Evolutionary conservation across 1,284 basidiomycete species (phyloP), one percentile per base, ranked within the genome.

Genomic region (Thecaphora thlaspeos): DNA sequence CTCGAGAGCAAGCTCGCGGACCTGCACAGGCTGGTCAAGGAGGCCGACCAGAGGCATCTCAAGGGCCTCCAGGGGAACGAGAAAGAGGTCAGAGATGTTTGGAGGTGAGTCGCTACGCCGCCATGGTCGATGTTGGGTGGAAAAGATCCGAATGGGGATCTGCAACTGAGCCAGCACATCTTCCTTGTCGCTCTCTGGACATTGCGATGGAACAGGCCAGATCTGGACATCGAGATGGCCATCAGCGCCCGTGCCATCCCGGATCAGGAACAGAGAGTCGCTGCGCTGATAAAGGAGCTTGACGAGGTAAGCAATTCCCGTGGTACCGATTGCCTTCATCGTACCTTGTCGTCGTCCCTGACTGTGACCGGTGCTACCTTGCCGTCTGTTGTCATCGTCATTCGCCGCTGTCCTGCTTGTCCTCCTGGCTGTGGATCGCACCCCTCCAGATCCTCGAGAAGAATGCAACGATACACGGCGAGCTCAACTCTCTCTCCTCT

Each of bases 181-280:
- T n/a, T n/a, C n/a, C n/a, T n/a, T n/a, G n/a, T n/a, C n/a, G n/a
- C n/a, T n/a, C n/a, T n/a, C n/a, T n/a, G n/a, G n/a, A n/a, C n/a
- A n/a, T n/a, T n/a, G n/a, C 8, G 28, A 30, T 30, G 22, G 34
- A n/a, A n/a, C 36, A 54, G 51, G 5, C 61, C 63, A 15, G 61
- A 73, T 14, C 40, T 73, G 12, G 64, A 71, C 28, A 50, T 71
- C 30, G 55, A 62, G 18, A 71, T 67, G 0, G 68, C 70, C 14
- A 62, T 71, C 18, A 55, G 60, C 28, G 72, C 72, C 1, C 48
- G 50, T 17, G 55, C 67, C n/a, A 58, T 62, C 17, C 63, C 72
- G 2, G 70, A 64, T 7, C 70, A 73, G 41, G 46, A 58, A 37
- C 38, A 42, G 9, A 55, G 67, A 14, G 48, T 73, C 4, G 23